Evolutionary conservation across 73 alveolate species (phyloP).

Genomic region (Tetrahymena malaccensis): DNA sequence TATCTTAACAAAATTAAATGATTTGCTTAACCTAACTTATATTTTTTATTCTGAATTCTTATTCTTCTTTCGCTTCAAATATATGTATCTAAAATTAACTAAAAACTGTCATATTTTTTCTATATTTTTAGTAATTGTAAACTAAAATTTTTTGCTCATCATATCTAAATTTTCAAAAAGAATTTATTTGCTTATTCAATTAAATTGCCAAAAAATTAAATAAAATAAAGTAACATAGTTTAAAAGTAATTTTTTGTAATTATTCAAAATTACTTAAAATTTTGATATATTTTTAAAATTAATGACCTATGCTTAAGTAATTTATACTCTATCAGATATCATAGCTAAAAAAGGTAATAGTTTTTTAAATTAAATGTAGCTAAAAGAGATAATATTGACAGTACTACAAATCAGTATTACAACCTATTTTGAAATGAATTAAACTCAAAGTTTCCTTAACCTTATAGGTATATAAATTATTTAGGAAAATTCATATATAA

Average conservation of each 20-base stretch:
- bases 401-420: background rate
- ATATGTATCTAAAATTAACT: no score
- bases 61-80: background rate
- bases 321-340: background rate
- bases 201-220: no score
- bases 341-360: background rate
- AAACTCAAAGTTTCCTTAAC: background rate
- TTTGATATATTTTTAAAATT: background rate
- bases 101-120: no score
- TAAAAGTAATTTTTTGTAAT: no score
- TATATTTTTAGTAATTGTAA: no score
- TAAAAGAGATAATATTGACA: background rate
- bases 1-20: background rate
- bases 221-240: no score
- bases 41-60: background rate
- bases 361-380: background rate
- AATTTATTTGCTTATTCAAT: no score
- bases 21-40: background rate
- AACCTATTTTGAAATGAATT: background rate
- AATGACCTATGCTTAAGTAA: background rate
- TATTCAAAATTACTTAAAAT: background rate
- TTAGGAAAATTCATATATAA: background rate
- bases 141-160: no score
- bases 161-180: no score
- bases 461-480: background rate